Evolutionary conservation across 805 yeast genomes (phyloP).

Genomic region (Starmerella vitae): DNA sequence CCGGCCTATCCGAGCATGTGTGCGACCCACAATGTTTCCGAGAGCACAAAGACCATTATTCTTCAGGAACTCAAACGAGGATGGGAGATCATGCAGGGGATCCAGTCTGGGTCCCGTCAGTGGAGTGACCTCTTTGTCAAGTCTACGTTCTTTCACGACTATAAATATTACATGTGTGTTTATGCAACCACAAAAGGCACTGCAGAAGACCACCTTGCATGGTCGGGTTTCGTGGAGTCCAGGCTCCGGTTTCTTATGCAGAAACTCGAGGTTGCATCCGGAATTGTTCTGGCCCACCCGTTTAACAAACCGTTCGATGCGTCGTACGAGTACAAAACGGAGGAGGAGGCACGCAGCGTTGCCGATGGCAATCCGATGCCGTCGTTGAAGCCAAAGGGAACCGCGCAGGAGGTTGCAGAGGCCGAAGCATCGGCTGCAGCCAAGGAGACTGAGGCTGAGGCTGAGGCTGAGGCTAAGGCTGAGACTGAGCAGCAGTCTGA

Average conservation of each 20-base stretch:
- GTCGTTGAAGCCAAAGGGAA: constrained; percentile 33
- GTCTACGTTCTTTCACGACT: constrained; percentile 69
- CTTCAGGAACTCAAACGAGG: constrained; percentile 72
- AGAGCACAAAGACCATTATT: constrained; percentile 74
- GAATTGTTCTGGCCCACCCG: constrained; percentile 79
- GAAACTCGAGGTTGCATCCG: constrained; percentile 65
- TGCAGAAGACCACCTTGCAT: constrained; percentile 72
- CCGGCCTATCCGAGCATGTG: constrained; percentile 99
- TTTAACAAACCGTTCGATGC: constrained; percentile 63
- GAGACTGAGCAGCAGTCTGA: neutral
- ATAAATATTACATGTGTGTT: constrained; percentile 75
- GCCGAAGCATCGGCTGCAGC: constrained; percentile 15
- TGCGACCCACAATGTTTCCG: constrained; percentile 90
- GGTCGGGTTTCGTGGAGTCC: constrained; percentile 90
- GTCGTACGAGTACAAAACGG: constrained; percentile 35
- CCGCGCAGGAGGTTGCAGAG: constrained; percentile 24
- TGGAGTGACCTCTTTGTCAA: constrained; percentile 70
- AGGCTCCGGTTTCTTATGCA: constrained; percentile 68
- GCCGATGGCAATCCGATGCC: constrained; percentile 37
- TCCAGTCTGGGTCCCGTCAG: constrained; percentile 43
- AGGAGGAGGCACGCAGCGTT: constrained; percentile 44
- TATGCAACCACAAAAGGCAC: constrained; percentile 62
- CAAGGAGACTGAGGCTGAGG: constrained; percentile 19
- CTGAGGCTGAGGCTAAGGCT: neutral
- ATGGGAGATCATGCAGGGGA: constrained; percentile 51